phyloP scores from a whole-genome alignment of 116 monocot genomes.

The Iris pallida region DNA sequence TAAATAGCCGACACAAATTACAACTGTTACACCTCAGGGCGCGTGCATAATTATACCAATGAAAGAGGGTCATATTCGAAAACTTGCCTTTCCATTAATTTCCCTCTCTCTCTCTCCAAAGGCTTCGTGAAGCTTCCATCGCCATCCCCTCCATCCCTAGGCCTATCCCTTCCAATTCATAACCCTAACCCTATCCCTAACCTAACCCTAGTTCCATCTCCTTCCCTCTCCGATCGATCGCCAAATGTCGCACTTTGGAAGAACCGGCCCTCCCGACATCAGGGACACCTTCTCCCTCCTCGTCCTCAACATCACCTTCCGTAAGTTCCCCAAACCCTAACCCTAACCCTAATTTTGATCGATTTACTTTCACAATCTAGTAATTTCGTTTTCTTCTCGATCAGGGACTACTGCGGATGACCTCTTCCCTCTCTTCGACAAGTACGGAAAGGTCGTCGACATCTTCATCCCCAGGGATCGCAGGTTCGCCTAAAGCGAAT shows the following conservation, averaged over 20 bases:
- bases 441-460: slow-evolving; percentile 46
- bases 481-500: slow-evolving; percentile 12
- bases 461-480: slow-evolving; percentile 43
- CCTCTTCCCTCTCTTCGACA: slow-evolving; percentile 41
- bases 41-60: too few relatives aligned
- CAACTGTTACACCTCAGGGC: too few relatives aligned
- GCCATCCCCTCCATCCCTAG: not conserved
- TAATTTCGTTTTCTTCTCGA: not conserved
- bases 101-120: too few relatives aligned
- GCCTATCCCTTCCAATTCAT: not conserved
- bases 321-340: not conserved
- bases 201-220: not conserved
- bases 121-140: too few relatives aligned
- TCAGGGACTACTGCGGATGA: slow-evolving; percentile 45
- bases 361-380: not conserved
- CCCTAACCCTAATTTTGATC: not conserved
- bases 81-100: too few relatives aligned
- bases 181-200: slow-evolving; percentile 14
- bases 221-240: not conserved
- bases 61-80: too few relatives aligned
- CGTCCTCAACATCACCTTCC: slow-evolving; percentile 50
- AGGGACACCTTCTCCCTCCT: slow-evolving; percentile 44
- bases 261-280: slow-evolving; percentile 46
- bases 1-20: too few relatives aligned
- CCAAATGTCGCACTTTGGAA: slow-evolving; percentile 44